These are phyloP conservation scores for Craterostigma plantagineum DNA, from an alignment of 257 asterid species.

Conservation along the genomic window DNA sequence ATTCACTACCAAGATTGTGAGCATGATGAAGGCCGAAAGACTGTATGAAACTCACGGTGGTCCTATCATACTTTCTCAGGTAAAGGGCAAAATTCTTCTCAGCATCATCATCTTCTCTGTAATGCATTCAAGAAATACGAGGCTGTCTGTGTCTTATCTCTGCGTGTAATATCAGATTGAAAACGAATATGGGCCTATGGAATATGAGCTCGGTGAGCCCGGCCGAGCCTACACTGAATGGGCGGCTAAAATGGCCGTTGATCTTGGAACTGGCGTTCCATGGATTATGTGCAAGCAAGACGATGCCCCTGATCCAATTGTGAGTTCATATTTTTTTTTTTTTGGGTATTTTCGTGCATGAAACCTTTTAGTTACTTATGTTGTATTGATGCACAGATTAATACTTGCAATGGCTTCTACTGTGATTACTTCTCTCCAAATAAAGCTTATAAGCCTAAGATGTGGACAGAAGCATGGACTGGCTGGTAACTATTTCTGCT, in stretches of 20 bases:
- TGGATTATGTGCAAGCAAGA: slow-evolving; percentile 99
- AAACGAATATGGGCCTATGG: slow-evolving; percentile 96
- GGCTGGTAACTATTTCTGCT: slow-evolving; percentile 42
- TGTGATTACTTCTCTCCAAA: slow-evolving; percentile 88
- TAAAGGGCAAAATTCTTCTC: slow-evolving; percentile 5
- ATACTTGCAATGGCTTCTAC: slow-evolving; percentile 93
- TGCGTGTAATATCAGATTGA: slow-evolving; percentile 33
- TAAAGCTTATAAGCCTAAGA: slow-evolving; percentile 78
- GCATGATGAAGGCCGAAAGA: slow-evolving; percentile 53
- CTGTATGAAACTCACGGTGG: slow-evolving; percentile 57
- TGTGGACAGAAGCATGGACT: slow-evolving; percentile 99
- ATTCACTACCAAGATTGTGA: slow-evolving; percentile 60
- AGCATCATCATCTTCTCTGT: not conserved
- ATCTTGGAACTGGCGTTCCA: slow-evolving; percentile 84
- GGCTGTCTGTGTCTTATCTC: no score
- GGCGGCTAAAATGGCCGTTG: slow-evolving; percentile 98
- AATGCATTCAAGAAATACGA: not conserved
- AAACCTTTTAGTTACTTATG: not conserved
- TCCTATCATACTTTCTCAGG: slow-evolving; percentile 68
- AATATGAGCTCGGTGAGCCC: slow-evolving; percentile 72
- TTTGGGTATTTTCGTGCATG: not conserved
- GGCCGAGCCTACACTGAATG: slow-evolving; percentile 65
- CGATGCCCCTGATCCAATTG: slow-evolving; percentile 95
- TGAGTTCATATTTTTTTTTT: slow-evolving; percentile 13
- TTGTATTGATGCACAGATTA: slow-evolving; percentile 53